Conservation (phyloP, 805 yeast species). For the Yamadazyma akitaensis region DNA sequence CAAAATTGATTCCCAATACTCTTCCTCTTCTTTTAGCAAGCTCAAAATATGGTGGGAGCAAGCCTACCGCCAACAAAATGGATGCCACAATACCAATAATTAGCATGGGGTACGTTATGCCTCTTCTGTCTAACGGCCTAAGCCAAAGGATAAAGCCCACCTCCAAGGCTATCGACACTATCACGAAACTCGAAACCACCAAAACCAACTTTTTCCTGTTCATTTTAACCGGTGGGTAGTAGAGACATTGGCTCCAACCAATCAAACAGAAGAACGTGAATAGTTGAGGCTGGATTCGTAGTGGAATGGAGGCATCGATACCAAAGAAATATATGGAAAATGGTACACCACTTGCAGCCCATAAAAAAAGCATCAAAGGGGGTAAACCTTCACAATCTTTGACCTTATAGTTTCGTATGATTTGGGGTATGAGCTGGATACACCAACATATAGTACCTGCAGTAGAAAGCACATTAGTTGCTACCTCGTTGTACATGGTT, state of each 20-base stretch:
- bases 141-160: conserved; percentile 71
- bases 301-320: conserved; percentile 66
- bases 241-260: conserved; percentile 59
- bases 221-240: conserved; percentile 64
- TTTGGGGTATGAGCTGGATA: conserved; percentile 83
- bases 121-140: conserved; percentile 46
- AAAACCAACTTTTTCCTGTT: conserved; percentile 33
- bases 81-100: conserved; percentile 81
- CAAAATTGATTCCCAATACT: conserved; percentile 85
- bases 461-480: conserved; percentile 77
- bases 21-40: conserved; percentile 73
- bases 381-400: conserved; percentile 88
- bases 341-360: conserved; percentile 77
- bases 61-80: conserved; percentile 67
- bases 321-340: conserved; percentile 81
- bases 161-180: conserved; percentile 56
- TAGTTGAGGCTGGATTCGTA: conserved; percentile 83
- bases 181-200: conserved; percentile 35
- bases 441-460: conserved; percentile 93
- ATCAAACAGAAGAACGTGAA: conserved; percentile 68
- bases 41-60: conserved; percentile 88
- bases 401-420: conserved; percentile 64
- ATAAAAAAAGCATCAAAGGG: conserved; percentile 79
- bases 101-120: conserved; percentile 73
- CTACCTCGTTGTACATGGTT: conserved; percentile 29